A percentile compares a stretch with the other conserved stretches of the same genome.
Evolutionary conservation across 2,329 filamentous ascomycete species (phyloP).

Genomic region (Stagonosporopsis rhizophila): DNA sequence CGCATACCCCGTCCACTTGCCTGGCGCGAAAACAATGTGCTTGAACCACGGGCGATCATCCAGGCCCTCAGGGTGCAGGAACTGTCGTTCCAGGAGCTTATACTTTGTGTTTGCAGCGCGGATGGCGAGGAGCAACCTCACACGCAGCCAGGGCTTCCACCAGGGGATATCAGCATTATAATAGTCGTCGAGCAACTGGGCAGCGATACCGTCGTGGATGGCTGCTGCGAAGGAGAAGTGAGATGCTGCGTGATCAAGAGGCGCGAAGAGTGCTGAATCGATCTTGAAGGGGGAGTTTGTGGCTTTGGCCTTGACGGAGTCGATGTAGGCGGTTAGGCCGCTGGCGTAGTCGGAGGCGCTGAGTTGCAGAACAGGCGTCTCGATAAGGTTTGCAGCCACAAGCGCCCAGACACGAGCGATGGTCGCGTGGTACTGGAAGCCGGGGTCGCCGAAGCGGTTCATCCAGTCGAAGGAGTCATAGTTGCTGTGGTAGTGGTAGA

Average conservation of each 20-base stretch:
- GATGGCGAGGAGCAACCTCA: conserved; percentile 69
- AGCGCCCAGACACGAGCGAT: conserved; percentile 57
- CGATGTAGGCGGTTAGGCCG: conserved; percentile 53
- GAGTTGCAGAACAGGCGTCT: conserved; percentile 57
- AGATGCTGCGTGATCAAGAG: conserved; percentile 58
- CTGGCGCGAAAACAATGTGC: conserved; percentile 91
- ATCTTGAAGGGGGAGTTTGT: conserved; percentile 16
- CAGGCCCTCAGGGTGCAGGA: conserved; percentile 76
- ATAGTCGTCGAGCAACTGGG: conserved; percentile 57
- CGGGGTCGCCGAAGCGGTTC: conserved; percentile 74
- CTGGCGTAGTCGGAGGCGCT: conserved; percentile 57
- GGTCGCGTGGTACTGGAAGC: conserved; percentile 64
- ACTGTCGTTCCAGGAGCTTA: conserved; percentile 81
- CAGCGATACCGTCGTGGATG: conserved; percentile 61
- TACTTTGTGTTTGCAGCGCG: conserved; percentile 77
- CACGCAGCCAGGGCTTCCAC: conserved; percentile 77
- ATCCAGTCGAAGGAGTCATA: conserved; percentile 89
- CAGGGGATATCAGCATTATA: conserved; percentile 66
- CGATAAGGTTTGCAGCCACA: conserved; percentile 55
- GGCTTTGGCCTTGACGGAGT: conserved; percentile 49
- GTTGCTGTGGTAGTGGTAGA: conserved; percentile 83
- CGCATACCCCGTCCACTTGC: conserved; percentile 88
- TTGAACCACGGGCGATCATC: conserved; percentile 90
- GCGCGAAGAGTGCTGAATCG: conserved; percentile 42
- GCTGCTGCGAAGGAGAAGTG: conserved; percentile 58